Conservation (phyloP, 2,329 filamentous ascomycete species). For the Pseudodiploospora longispora region DNA sequence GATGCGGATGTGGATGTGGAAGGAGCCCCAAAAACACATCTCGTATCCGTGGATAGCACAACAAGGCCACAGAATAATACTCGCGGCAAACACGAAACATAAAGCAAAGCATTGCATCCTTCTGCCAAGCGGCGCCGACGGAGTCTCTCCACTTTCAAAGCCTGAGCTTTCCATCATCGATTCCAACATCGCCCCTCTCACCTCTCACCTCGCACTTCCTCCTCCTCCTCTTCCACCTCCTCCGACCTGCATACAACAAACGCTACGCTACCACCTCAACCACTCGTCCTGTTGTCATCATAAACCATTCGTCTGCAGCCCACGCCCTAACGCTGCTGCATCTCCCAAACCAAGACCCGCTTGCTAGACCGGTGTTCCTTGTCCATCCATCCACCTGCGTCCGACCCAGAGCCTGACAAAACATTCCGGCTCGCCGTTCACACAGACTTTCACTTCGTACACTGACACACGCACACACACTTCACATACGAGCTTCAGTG, state of each 20-base stretch:
- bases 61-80: background rate
- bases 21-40: background rate
- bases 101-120: too few species aligned
- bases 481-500: too few species aligned
- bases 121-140: background rate
- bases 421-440: conserved; percentile 1
- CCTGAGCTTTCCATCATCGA: conserved; percentile 8
- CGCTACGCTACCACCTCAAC: too few species aligned
- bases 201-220: background rate
- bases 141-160: conserved; percentile 7
- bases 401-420: conserved; percentile 4
- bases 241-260: too few species aligned
- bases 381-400: conserved; percentile 2
- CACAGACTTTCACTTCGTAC: background rate
- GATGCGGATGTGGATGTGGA: too few species aligned
- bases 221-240: too few species aligned
- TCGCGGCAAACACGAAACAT: too few species aligned
- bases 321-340: too few species aligned
- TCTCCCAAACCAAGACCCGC: too few species aligned
- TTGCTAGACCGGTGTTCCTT: too few species aligned
- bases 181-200: conserved; percentile 2
- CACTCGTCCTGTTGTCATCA: too few species aligned
- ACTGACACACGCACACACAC: background rate
- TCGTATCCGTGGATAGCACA: conserved; percentile 9
- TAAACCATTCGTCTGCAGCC: too few species aligned